Evolutionary conservation across 2,329 filamentous ascomycete genomes (phyloP), one percentile per base, ranked within the genome.

Genomic region (Oidium heveae): DNA sequence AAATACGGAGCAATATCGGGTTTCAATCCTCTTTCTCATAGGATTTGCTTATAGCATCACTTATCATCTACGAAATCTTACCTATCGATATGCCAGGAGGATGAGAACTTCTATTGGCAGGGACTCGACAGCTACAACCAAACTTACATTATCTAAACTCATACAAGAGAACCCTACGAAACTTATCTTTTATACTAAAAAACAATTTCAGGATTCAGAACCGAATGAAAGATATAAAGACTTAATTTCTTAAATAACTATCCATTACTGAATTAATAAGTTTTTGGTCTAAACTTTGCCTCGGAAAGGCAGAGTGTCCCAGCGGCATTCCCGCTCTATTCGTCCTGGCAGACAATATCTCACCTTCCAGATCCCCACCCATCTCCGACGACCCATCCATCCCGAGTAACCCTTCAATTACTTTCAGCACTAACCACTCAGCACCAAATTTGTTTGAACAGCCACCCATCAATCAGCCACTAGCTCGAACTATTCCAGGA

Each of bases 331-430:
- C 74, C 71, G 70, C 70, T 69, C 68, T 63, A 68, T 70, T 78
- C 79, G 80, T 79, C 74, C 81, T 85, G 82, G 82, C 81, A 75
- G 75, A 82, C 77, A 75, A 78, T 72, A 71, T 65, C 66, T 68
- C 70, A 67, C 67, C 63, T 61, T 61, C 66, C 68, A 67, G 69
- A 68, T 71, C 76, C 74, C 75, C 74, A 74, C 71, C 74, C 77
- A 72, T 74, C 72, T 70, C 81, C 77, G 80, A 80, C 79, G 68
- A 74, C 72, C 75, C 76, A 73, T 68, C 74, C 70, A 72, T 70
- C 66, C 72, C 75, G 72, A 74, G 69, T 61, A 67, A 69, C 68
- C 67, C 71, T 62, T 66, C 69, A 64, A 67, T 68, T 67, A 64
- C 74, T 68, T 65, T 71, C 63, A 70, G 67, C 70, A 68, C 69